These are phyloP conservation scores for Cornus kousa DNA, from an alignment of 148 eudicot genomes.

Conservation along the genomic window DNA sequence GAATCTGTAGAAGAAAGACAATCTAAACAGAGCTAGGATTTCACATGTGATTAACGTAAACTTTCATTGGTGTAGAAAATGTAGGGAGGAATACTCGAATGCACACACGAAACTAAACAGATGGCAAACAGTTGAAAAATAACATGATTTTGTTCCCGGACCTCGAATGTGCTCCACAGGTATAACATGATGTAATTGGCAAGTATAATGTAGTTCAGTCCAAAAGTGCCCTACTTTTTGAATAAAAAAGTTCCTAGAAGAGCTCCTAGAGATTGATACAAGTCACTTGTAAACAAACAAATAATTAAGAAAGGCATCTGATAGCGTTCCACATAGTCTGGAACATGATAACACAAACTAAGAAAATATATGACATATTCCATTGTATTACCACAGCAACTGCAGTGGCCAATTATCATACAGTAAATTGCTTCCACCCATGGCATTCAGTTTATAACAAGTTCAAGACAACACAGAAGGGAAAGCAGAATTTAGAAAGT, in stretches of 20 bases:
- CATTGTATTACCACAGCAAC: neutral
- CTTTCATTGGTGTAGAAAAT: neutral
- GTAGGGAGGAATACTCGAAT: neutral
- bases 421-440: conserved; percentile 3
- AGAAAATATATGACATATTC: neutral
- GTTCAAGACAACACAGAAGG: conserved; percentile 5
- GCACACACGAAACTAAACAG: neutral
- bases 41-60: neutral
- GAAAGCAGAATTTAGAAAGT: conserved; percentile 46
- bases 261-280: neutral
- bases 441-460: conserved; percentile 6
- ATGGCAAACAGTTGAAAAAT: neutral
- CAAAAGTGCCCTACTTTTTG: neutral
- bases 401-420: conserved; percentile 3
- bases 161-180: too few species aligned
- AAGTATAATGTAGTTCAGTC: too few species aligned
- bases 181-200: too few species aligned
- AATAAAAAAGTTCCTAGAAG: neutral
- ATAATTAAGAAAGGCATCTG: neutral
- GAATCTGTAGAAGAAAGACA: neutral
- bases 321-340: neutral
- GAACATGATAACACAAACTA: neutral
- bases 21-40: neutral
- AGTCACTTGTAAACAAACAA: neutral
- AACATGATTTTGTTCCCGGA: neutral